Conservation (phyloP, 805 yeast genomes). For the Wickerhamiella shivajii region DNA sequence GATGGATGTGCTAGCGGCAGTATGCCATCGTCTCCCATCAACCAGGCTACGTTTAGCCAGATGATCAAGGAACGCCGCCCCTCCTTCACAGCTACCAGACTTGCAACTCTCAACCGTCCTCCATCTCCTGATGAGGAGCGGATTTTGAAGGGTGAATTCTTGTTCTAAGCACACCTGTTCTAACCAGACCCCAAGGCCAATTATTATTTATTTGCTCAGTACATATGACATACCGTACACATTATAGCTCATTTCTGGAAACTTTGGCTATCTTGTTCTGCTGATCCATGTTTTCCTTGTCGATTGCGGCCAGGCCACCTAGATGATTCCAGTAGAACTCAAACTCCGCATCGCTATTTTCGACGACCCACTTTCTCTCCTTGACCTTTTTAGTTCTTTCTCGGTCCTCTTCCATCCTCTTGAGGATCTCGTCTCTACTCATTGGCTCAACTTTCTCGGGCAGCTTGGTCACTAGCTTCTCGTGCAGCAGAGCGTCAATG, state of each 20-base stretch:
- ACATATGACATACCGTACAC: too few species aligned
- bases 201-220: too few species aligned
- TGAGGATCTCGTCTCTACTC: constrained; percentile 41
- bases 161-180: constrained; percentile 10
- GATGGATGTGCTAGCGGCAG: too few species aligned
- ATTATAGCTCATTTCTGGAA: constrained; percentile 23
- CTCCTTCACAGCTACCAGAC: constrained; percentile 3
- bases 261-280: constrained; percentile 36
- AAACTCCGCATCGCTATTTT: constrained; percentile 38
- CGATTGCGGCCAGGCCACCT: constrained; percentile 30
- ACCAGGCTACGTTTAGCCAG: too few species aligned
- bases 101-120: constrained; percentile 16
- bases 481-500: constrained; percentile 1
- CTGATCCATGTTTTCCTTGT: constrained; percentile 38
- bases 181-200: too few species aligned
- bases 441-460: constrained; percentile 13
- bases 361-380: constrained; percentile 63
- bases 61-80: too few species aligned
- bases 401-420: constrained; percentile 83
- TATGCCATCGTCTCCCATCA: too few species aligned
- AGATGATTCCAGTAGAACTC: constrained; percentile 30
- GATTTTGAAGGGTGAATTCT: constrained; percentile 24
- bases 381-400: constrained; percentile 73
- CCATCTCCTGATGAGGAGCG: constrained; percentile 25
- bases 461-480: constrained; percentile 1